A percentile compares a stretch with the other conserved stretches of the same genome.
Conservation (phyloP, 1,139 yeast species). For the Meyerozyma elateridarum region DNA sequence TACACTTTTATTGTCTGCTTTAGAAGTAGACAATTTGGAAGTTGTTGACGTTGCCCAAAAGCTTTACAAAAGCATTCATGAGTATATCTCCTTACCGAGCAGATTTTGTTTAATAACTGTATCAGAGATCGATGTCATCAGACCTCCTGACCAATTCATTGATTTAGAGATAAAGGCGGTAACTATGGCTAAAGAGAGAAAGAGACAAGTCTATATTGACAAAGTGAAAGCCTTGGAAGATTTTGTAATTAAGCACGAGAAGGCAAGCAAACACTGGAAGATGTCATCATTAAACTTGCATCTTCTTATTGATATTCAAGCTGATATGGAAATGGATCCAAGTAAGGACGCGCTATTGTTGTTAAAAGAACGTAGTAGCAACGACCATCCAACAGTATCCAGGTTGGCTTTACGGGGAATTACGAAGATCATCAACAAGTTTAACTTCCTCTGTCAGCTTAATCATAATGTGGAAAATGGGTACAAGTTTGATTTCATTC, state of each 20-base stretch:
- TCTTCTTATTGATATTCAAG: conserved; percentile 51
- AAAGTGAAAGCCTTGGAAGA: conserved; percentile 41
- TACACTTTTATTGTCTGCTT: conserved; percentile 50
- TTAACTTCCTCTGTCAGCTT: conserved; percentile 48
- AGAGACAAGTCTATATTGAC: conserved; percentile 40
- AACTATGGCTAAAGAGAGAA: conserved; percentile 53
- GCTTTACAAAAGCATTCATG: conserved; percentile 44
- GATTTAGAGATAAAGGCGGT: conserved; percentile 55
- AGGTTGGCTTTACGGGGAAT: conserved; percentile 62
- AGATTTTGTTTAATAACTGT: conserved; percentile 52
- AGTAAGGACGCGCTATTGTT: conserved; percentile 40
- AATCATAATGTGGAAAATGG: conserved; percentile 48
- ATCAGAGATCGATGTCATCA: conserved; percentile 43
- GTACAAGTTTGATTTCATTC: conserved; percentile 37
- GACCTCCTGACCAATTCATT: conserved; percentile 59
- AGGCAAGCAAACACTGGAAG: conserved; percentile 63
- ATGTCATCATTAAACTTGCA: conserved; percentile 51
- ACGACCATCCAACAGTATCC: conserved; percentile 70
- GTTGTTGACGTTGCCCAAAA: conserved; percentile 49
- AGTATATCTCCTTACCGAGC: conserved; percentile 53
- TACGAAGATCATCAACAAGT: conserved; percentile 49
- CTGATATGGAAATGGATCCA: conserved; percentile 48
- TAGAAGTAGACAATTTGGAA: conserved; percentile 53
- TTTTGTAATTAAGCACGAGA: conserved; percentile 34
- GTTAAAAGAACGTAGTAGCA: conserved; percentile 51